These are phyloP conservation scores for Pichia occidentalis DNA, from an alignment of 805 yeast genomes.

Conservation along the genomic window DNA sequence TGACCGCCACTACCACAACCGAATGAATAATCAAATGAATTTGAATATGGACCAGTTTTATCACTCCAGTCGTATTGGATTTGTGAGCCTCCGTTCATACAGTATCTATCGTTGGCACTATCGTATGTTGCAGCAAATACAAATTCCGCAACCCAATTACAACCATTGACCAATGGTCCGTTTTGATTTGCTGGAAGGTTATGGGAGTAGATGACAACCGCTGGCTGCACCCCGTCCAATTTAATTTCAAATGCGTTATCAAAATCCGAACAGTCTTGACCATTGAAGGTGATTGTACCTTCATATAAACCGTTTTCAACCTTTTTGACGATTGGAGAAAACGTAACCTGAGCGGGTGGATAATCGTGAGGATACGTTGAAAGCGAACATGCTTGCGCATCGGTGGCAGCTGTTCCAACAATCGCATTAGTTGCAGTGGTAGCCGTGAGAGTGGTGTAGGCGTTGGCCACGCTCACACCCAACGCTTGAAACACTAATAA, in stretches of 20 bases:
- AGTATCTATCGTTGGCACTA: slow-evolving; percentile 10
- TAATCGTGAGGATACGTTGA: not conserved
- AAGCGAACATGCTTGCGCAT: slow-evolving; percentile 2
- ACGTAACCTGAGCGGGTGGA: slow-evolving; percentile 16
- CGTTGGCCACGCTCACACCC: too few species aligned
- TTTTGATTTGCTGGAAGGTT: slow-evolving; percentile 14
- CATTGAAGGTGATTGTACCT: slow-evolving; percentile 15
- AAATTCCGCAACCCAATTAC: slow-evolving; percentile 23
- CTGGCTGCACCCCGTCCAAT: slow-evolving; percentile 22
- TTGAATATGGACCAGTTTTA: slow-evolving; percentile 2
- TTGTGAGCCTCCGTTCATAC: slow-evolving; percentile 17
- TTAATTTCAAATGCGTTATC: slow-evolving; percentile 19
- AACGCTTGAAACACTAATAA: too few species aligned
- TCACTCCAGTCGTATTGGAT: slow-evolving; percentile 25
- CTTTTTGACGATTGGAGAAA: slow-evolving; percentile 6
- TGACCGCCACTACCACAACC: slow-evolving; percentile 19
- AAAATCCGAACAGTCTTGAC: slow-evolving; percentile 8
- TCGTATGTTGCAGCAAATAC: slow-evolving; percentile 11
- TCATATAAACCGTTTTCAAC: slow-evolving; percentile 8
- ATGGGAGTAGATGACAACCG: slow-evolving; percentile 22
- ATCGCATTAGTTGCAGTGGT: not conserved
- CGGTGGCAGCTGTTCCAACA: not conserved
- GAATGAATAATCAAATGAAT: slow-evolving; percentile 20
- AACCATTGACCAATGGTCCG: slow-evolving; percentile 17
- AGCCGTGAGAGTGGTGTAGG: slow-evolving; percentile 1